Base-by-base conservation (phyloP, 768 basidiomycete genomes). In the Russula foetens region DNA sequence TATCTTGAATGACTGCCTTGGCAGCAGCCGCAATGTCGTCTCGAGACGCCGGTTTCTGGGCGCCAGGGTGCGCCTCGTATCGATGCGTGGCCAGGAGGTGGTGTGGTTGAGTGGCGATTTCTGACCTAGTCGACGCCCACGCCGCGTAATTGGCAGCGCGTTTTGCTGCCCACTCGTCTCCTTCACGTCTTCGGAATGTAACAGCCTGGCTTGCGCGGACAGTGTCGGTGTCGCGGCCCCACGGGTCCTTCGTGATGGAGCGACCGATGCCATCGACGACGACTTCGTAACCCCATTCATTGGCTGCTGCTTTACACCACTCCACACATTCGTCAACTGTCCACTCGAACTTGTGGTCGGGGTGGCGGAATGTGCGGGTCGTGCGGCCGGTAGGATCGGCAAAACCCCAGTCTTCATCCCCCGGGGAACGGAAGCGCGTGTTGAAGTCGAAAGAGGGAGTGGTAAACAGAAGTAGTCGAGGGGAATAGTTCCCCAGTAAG, bases 301-400 rank as follows among this genome's bases (percentile, higher is more conserved):
- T 68, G 0, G 86, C 89, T 2, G 73, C 75, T 0, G 67, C 68
- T 12, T 71, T 63, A 67, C 90, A 92, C 83, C 86, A 89, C 17
- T 64, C 66, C 21, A 69, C 67, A 68, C 92, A 96, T 67, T 95
- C 92, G 2, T 82, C 81, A 0, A 72, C 69, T 0, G 90, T 93
- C 88, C 89, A 95, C 70, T 96, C 92, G 63, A 94, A 92, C 66
- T 92, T 88, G 71, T 96, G 92, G 65, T 94, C 92, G 24, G 72
- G 60, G 68, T 95, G 90, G 23, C 92, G 78, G 74, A 93, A 94
- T 29, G 88, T 71, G 1, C 92, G 81, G 49, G 79, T 69, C 0
- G 90, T 93, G 19, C 88, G 81, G 15, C 78, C 75, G 0, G 91
- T 93, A 3, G 93, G 91, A 71, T 95, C 92, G 0, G 71, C 76